Evolutionary conservation across 306 rosid genomes (phyloP).

Genomic region (Trifolium repens): DNA sequence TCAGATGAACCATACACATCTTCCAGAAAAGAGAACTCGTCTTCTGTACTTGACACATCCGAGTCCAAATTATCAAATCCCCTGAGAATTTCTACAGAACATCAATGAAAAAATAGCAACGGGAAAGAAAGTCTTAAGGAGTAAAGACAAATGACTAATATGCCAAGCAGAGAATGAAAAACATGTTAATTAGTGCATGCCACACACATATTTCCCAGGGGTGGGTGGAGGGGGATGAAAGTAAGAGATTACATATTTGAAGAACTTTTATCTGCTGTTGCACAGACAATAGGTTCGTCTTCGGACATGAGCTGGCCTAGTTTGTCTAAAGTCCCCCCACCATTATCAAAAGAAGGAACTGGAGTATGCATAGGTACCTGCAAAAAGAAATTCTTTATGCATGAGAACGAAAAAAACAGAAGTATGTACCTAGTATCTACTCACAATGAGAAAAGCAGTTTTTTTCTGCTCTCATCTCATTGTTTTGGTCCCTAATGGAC

Average conservation of each 20-base stretch:
- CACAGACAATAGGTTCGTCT: conserved; percentile 41
- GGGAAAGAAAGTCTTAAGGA: conserved; percentile 30
- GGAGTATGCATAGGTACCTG: conserved; percentile 61
- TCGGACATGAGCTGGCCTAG: conserved; percentile 49
- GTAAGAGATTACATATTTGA: conserved; percentile 62
- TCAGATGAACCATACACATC: conserved; percentile 61
- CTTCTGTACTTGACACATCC: conserved; percentile 63
- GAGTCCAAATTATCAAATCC: conserved; percentile 45
- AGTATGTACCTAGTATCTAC: conserved; percentile 7
- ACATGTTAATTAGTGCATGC: conserved; percentile 14
- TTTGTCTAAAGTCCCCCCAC: conserved; percentile 49
- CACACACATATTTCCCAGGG: conserved; percentile 8
- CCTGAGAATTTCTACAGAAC: conserved; percentile 60
- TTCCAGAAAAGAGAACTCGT: conserved; percentile 50
- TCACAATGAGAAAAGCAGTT: neutral
- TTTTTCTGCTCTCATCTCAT: neutral
- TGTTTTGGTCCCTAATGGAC: conserved; percentile 19
- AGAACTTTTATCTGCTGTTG: conserved; percentile 52
- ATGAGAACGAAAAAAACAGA: conserved; percentile 31
- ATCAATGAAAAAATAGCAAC: conserved; percentile 45
- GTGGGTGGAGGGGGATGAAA: conserved; percentile 38
- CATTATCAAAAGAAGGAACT: conserved; percentile 50
- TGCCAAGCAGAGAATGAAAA: conserved; percentile 20
- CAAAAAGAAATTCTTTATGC: conserved; percentile 37
- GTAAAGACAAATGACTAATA: conserved; percentile 5